phyloP scores from a whole-genome alignment of 768 basidiomycete species.

The Lentinula lateritia region DNA sequence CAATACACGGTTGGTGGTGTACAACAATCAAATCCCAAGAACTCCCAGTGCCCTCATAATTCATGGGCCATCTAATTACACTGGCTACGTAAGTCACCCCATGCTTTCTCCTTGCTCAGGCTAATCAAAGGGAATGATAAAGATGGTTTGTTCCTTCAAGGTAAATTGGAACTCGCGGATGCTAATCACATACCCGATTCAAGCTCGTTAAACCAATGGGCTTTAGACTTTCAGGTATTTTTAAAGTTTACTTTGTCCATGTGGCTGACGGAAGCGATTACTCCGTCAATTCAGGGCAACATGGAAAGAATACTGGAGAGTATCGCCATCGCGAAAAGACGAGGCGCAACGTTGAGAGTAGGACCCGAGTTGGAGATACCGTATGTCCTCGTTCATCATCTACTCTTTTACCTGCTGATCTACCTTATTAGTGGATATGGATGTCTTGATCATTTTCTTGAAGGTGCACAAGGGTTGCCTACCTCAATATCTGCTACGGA shows the following conservation, averaged over 20 bases:
- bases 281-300: slow-evolving; percentile 61
- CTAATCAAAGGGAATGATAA: slow-evolving; percentile 16
- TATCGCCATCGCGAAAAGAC: slow-evolving; percentile 81
- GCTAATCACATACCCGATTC: neutral
- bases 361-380: slow-evolving; percentile 97
- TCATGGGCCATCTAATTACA: slow-evolving; percentile 75
- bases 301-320: slow-evolving; percentile 85
- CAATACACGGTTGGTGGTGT: no score
- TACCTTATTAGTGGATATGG: slow-evolving; percentile 77
- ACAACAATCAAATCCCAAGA: neutral
- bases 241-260: no score
- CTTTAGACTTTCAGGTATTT: slow-evolving; percentile 85
- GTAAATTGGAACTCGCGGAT: neutral
- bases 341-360: slow-evolving; percentile 86
- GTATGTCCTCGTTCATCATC: slow-evolving; percentile 30
- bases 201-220: slow-evolving; percentile 96
- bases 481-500: neutral
- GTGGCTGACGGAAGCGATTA: neutral
- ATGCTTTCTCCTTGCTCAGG: slow-evolving; percentile 4
- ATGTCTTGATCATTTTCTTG: slow-evolving; percentile 95
- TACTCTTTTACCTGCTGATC: neutral
- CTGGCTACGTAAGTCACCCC: slow-evolving; percentile 67
- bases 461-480: slow-evolving; percentile 47
- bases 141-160: slow-evolving; percentile 25
- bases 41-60: slow-evolving; percentile 26